These are phyloP conservation scores for Botryotinia narcissicola DNA, from an alignment of 2,329 filamentous ascomycete species.

Conservation along the genomic window DNA sequence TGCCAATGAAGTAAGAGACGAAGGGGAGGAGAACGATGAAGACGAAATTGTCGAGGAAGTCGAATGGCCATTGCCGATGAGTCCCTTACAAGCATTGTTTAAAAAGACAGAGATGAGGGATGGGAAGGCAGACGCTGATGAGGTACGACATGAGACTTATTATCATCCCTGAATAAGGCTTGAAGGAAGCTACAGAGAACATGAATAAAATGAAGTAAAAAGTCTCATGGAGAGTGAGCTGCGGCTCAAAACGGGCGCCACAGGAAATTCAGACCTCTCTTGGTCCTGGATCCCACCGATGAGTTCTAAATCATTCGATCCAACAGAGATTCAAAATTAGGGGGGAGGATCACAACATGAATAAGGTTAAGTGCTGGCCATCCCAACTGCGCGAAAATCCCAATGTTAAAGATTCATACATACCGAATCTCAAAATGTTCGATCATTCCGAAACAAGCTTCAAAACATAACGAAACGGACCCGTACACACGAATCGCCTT, in stretches of 20 bases:
- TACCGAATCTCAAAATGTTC: not conserved
- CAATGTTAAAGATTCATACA: not conserved
- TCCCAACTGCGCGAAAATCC: not conserved
- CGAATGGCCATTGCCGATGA: conserved; percentile 30
- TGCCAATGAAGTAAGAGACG: not conserved
- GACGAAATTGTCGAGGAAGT: conserved; percentile 13
- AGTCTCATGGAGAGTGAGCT: too few relatives aligned
- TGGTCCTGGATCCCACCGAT: not conserved
- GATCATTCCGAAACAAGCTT: not conserved
- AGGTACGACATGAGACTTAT: conserved; percentile 31
- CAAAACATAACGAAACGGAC: too few relatives aligned
- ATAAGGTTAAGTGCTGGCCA: not conserved
- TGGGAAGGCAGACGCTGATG: conserved; percentile 19
- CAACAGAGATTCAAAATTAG: not conserved
- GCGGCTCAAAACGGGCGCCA: not conserved
- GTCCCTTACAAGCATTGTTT: conserved; percentile 30
- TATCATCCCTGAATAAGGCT: conserved; percentile 31
- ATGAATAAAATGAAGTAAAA: not conserved
- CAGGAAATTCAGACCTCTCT: not conserved
- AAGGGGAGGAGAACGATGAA: not conserved
- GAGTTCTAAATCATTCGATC: too few relatives aligned
- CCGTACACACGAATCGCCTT: not conserved
- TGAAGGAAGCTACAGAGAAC: too few relatives aligned
- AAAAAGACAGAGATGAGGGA: conserved; percentile 29
- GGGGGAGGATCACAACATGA: not conserved